Evolutionary conservation across 208 protist genomes (phyloP).

Genomic region (Trypanosoma rangeli): DNA sequence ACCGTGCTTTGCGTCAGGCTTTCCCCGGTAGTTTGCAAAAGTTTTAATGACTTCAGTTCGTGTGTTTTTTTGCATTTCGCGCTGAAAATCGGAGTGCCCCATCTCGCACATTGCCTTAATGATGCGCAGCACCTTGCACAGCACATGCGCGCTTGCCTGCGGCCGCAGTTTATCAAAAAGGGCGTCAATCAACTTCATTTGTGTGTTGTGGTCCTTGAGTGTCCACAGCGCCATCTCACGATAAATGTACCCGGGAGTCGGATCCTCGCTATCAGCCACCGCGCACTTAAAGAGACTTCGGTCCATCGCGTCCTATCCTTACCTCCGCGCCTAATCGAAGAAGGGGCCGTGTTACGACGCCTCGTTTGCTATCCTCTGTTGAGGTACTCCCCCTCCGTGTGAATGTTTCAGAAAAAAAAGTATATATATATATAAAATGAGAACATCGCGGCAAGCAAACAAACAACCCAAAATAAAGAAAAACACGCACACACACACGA

Average conservation of each 20-base stretch:
- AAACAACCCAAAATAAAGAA: background rate
- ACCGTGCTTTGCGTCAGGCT: conserved; percentile 39
- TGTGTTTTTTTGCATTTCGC: conserved; percentile 41
- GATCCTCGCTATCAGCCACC: conserved; percentile 46
- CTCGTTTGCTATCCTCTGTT: background rate
- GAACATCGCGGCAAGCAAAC: no score
- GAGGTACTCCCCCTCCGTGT: conserved; percentile 4
- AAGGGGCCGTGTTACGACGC: background rate
- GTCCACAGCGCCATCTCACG: conserved; percentile 57
- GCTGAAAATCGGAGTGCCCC: conserved; percentile 68
- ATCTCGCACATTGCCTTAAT: conserved; percentile 62
- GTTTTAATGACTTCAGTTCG: conserved; percentile 34
- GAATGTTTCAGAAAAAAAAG: background rate
- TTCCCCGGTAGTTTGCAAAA: conserved; percentile 50
- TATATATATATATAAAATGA: no score
- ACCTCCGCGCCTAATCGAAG: background rate
- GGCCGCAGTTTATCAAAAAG: conserved; percentile 46
- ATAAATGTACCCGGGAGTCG: conserved; percentile 56
- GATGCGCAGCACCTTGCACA: conserved; percentile 70
- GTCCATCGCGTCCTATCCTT: conserved; percentile 31
- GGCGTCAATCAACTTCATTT: conserved; percentile 41
- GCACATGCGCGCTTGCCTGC: conserved; percentile 32
- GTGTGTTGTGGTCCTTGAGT: conserved; percentile 37
- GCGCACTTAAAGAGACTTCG: conserved; percentile 46
- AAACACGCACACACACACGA: background rate